Percentiles rank a stretch among this genome's conserved stretches.
Conservation (phyloP, 2,329 filamentous ascomycete species). For the Teratosphaeria epicoccoides region DNA sequence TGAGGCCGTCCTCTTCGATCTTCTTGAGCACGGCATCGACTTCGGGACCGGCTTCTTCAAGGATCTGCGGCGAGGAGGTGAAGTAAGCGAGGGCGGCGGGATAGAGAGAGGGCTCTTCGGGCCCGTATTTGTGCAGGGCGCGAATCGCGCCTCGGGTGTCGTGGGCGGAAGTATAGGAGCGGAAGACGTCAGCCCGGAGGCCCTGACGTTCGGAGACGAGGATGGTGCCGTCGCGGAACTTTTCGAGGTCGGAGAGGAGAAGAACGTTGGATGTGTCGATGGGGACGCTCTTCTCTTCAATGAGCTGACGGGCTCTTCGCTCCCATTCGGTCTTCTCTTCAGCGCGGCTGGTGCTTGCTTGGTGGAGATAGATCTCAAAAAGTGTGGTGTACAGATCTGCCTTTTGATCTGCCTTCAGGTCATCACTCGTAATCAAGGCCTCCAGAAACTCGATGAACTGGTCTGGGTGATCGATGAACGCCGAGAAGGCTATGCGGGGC, state of each 20-base stretch:
- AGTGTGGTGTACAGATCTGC: slow-evolving; percentile 86
- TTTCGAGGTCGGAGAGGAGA: slow-evolving; percentile 79
- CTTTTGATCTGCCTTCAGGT: slow-evolving; percentile 62
- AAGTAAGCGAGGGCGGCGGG: slow-evolving; percentile 88
- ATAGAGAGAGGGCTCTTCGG: slow-evolving; percentile 83
- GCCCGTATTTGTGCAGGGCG: slow-evolving; percentile 82
- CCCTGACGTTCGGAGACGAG: slow-evolving; percentile 91
- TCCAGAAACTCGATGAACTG: slow-evolving; percentile 91
- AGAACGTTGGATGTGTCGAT: slow-evolving; percentile 95
- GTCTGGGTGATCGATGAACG: slow-evolving; percentile 86
- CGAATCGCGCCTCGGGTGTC: slow-evolving; percentile 86
- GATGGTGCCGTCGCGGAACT: slow-evolving; percentile 81
- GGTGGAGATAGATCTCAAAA: slow-evolving; percentile 96
- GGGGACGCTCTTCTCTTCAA: slow-evolving; percentile 67
- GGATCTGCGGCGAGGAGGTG: slow-evolving; percentile 67
- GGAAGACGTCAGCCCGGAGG: slow-evolving; percentile 87
- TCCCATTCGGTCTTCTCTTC: slow-evolving; percentile 71
- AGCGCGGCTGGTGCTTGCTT: slow-evolving; percentile 65
- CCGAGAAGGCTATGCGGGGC: slow-evolving; percentile 84
- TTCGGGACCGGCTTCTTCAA: slow-evolving; percentile 80
- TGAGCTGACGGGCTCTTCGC: slow-evolving; percentile 75
- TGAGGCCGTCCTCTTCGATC: slow-evolving; percentile 81
- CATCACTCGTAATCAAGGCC: slow-evolving; percentile 64
- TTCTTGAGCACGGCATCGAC: slow-evolving; percentile 68
- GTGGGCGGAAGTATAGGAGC: slow-evolving; percentile 84